phyloP scores from a whole-genome alignment of 2,329 filamentous ascomycete species.

The Stenocarpella maydis region DNA sequence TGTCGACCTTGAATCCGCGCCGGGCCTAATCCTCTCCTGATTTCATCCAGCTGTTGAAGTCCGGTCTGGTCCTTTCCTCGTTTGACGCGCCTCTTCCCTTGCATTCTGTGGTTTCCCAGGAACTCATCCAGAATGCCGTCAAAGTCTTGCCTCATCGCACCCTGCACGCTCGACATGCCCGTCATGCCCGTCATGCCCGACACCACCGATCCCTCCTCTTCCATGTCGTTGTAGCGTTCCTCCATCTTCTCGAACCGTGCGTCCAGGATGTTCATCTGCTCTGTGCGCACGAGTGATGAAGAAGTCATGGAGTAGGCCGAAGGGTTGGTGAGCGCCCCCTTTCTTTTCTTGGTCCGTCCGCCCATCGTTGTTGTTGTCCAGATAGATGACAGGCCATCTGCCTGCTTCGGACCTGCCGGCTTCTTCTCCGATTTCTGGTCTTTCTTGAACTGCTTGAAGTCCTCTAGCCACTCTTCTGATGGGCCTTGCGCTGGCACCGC shows the following conservation, averaged over 20 bases:
- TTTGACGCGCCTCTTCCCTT: slow-evolving; percentile 78
- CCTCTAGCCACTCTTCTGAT: slow-evolving; percentile 86
- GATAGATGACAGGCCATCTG: slow-evolving; percentile 73
- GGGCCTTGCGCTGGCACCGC: slow-evolving; percentile 66
- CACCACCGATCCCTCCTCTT: slow-evolving; percentile 59
- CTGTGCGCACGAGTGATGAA: slow-evolving; percentile 91
- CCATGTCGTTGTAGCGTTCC: slow-evolving; percentile 70
- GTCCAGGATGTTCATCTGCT: slow-evolving; percentile 85
- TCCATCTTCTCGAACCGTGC: slow-evolving; percentile 92
- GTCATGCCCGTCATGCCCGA: slow-evolving; percentile 68
- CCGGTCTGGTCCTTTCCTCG: slow-evolving; percentile 84
- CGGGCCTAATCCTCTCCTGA: slow-evolving; percentile 80
- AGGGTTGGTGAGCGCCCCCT: slow-evolving; percentile 88
- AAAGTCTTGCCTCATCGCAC: slow-evolving; percentile 79
- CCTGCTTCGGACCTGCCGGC: slow-evolving; percentile 56
- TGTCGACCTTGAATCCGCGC: slow-evolving; percentile 62
- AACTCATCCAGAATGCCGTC: slow-evolving; percentile 94
- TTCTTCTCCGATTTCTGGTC: slow-evolving; percentile 65
- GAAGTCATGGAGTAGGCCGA: slow-evolving; percentile 97
- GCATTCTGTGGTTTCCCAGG: slow-evolving; percentile 75
- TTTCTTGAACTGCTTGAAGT: slow-evolving; percentile 95
- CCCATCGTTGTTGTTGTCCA: slow-evolving; percentile 81
- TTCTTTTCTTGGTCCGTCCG: slow-evolving; percentile 90
- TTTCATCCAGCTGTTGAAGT: slow-evolving; percentile 89
- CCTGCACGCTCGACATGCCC: slow-evolving; percentile 71